These are phyloP conservation scores for Beauveria sp. DNA, from an alignment of 2,329 filamentous ascomycete genomes.

Conservation along the genomic window DNA sequence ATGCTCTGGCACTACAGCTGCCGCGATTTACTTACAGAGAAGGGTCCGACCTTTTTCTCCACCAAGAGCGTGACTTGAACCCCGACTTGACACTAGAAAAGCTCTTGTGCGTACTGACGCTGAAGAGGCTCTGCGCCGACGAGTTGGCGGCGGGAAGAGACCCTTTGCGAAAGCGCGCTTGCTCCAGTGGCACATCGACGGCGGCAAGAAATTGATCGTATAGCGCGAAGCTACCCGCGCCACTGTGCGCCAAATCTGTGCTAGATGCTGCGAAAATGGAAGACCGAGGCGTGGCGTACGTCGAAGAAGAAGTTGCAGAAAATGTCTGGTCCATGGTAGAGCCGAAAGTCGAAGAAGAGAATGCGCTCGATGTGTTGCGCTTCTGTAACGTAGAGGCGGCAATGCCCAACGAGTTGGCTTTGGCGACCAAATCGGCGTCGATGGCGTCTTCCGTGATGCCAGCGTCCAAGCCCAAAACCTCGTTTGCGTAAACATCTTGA, in stretches of 20 bases:
- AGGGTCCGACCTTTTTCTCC: slow-evolving; percentile 30
- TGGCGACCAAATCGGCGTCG: slow-evolving; percentile 29
- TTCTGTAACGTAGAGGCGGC: slow-evolving; percentile 24
- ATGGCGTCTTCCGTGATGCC: slow-evolving; percentile 31
- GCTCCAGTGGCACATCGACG: slow-evolving; percentile 34
- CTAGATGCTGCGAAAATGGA: slow-evolving; percentile 27
- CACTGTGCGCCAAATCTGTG: slow-evolving; percentile 11
- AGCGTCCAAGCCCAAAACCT: slow-evolving; percentile 30
- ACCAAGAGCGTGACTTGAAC: slow-evolving; percentile 35
- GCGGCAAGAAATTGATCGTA: slow-evolving; percentile 46
- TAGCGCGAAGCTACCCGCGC: slow-evolving; percentile 30
- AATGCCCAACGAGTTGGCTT: slow-evolving; percentile 30
- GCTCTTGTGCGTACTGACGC: slow-evolving; percentile 37
- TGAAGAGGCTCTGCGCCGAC: slow-evolving; percentile 34
- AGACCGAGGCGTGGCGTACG: slow-evolving; percentile 35
- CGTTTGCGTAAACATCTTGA: slow-evolving; percentile 2
- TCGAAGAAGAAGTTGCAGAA: slow-evolving; percentile 36
- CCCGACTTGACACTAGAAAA: slow-evolving; percentile 38
- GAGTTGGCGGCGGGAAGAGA: slow-evolving; percentile 22
- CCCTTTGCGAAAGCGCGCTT: slow-evolving; percentile 32
- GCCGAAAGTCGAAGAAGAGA: slow-evolving; percentile 35
- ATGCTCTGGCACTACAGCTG: not conserved
- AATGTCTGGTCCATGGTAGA: slow-evolving; percentile 35
- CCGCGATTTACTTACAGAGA: slow-evolving; percentile 21
- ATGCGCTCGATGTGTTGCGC: slow-evolving; percentile 30